phyloP scores from a whole-genome alignment of 257 asterid genomes.

The Ehretia macrophylla region DNA sequence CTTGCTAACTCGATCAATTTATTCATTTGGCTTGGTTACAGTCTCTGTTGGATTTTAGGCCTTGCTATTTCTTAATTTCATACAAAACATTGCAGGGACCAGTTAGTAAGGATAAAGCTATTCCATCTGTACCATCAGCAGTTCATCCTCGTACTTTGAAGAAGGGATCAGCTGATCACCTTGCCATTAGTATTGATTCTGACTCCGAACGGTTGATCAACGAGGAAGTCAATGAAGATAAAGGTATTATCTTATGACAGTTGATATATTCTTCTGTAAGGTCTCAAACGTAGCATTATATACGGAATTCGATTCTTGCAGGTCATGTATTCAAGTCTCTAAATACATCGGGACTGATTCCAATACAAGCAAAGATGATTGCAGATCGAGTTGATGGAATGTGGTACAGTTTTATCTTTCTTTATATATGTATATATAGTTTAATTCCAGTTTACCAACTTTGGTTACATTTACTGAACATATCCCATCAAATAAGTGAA shows the following conservation, averaged over 20 bases:
- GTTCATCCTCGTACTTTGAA: constrained; percentile 77
- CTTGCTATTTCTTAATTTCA: too few species aligned
- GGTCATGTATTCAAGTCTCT: constrained; percentile 87
- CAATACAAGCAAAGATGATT: constrained; percentile 81
- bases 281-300: constrained; percentile 10
- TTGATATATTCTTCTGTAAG: constrained; percentile 9
- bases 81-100: constrained; percentile 62
- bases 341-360: constrained; percentile 73
- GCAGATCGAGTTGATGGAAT: constrained; percentile 92
- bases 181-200: constrained; percentile 74
- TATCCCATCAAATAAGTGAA: too few species aligned
- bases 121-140: constrained; percentile 60
- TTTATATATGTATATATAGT: neutral
- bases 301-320: constrained; percentile 28
- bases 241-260: constrained; percentile 46
- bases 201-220: constrained; percentile 66
- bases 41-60: too few species aligned
- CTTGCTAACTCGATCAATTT: too few species aligned
- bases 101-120: constrained; percentile 40
- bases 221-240: constrained; percentile 67
- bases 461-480: too few species aligned
- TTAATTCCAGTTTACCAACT: too few species aligned
- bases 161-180: constrained; percentile 89
- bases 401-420: constrained; percentile 57
- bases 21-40: too few species aligned